Conservation (phyloP, 148 eudicot species). For the Rhododendron griersonianum region DNA sequence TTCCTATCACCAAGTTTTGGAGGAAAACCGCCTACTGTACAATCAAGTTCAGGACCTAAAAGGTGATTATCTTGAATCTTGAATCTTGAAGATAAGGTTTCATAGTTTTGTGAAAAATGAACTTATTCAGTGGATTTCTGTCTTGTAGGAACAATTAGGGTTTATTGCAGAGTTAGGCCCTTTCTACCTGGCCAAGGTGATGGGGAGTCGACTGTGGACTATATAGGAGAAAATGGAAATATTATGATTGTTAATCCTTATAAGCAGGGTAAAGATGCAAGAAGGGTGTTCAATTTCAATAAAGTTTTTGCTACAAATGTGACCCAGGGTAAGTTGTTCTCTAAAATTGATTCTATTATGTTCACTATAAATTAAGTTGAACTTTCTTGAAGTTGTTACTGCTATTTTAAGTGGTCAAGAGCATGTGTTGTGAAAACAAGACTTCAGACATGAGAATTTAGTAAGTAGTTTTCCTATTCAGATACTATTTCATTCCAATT, state of each 20-base stretch:
- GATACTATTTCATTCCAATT: neutral
- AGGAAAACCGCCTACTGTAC: constrained; percentile 82
- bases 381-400: neutral
- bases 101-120: neutral
- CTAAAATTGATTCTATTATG: neutral
- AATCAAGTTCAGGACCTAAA: constrained; percentile 95
- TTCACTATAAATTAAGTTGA: neutral
- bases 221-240: constrained; percentile 91
- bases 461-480: neutral
- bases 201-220: constrained; percentile 69
- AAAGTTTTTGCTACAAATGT: constrained; percentile 73
- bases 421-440: neutral
- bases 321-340: constrained; percentile 63
- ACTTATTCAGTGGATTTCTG: constrained; percentile 8
- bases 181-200: constrained; percentile 54
- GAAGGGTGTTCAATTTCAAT: constrained; percentile 71
- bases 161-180: constrained; percentile 89
- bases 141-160: constrained; percentile 78
- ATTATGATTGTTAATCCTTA: constrained; percentile 82
- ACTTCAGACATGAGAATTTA: neutral
- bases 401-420: neutral
- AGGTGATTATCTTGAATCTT: constrained; percentile 39
- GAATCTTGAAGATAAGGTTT: neutral
- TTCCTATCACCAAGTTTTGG: constrained; percentile 83
- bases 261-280: constrained; percentile 86